Conservation (phyloP, 192 early-diverging fungal species). For the Dimargaris xerosporica region DNA sequence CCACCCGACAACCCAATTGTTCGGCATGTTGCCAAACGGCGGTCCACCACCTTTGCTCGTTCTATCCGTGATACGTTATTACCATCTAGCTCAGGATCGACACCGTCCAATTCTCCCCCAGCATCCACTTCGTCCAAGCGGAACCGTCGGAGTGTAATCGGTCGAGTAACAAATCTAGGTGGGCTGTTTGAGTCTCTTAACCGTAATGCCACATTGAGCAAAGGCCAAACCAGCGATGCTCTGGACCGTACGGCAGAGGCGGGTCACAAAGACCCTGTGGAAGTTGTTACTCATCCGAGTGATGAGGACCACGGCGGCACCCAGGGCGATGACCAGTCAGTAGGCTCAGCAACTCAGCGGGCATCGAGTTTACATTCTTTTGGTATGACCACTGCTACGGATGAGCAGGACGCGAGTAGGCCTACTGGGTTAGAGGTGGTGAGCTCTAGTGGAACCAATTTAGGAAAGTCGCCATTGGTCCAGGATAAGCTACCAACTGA, state of each 20-base stretch:
- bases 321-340: not conserved
- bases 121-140: not conserved
- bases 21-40: not conserved
- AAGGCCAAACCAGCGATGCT: not conserved
- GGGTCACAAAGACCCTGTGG: not conserved
- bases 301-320: not conserved
- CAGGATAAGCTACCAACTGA: not conserved
- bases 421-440: not conserved
- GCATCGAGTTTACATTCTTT: not conserved
- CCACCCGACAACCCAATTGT: not conserved
- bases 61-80: not conserved
- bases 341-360: not conserved
- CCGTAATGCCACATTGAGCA: not conserved
- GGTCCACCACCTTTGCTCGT: not conserved
- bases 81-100: not conserved
- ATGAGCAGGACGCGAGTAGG: not conserved
- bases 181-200: conserved; percentile 5
- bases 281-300: not conserved
- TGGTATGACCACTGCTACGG: not conserved
- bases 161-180: conserved; percentile 7
- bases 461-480: not conserved
- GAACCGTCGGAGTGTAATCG: conserved; percentile 1
- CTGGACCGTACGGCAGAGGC: not conserved
- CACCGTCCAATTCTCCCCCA: conserved; percentile 1
- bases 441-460: not conserved